Base-by-base conservation (phyloP, 78 protist genomes). In the Acrasis kona region DNA sequence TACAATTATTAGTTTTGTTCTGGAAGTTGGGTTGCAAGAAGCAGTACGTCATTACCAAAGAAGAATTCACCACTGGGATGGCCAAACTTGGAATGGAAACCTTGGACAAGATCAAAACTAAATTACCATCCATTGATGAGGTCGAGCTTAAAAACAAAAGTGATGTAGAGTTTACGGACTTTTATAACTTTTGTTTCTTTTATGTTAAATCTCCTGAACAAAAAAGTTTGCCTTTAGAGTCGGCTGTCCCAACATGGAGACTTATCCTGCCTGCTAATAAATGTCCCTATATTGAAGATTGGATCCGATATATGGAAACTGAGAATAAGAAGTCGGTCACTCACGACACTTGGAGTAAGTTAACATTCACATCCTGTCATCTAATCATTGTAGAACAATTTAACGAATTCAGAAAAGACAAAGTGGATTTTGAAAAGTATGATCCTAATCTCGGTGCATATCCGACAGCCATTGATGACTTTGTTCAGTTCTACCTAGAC, bases 391-490 rank as follows among this genome's bases (percentile, higher is more conserved):
- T n/a, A n/a, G n/a, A n/a, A n/a, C 61, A 50, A 50, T 50, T 50
- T 19, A n/a, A n/a, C 19, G 61, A 50, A 50, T 50, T 50, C 19
- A 50, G 34, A 50, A 50, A 50, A 50, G 61, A 50, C 19, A 50
- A 19, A n/a, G 19, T 19, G 19, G 19, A 50, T 50, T 50, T 19
- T 19, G 19, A 50, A n/a, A 19, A 50, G 19, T 50, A n/a, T 50
- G 61, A 50, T 50, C 61, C 61, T 50, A n/a, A n/a, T n/a, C n/a
- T n/a, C n/a, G 61, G 61, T 50, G 61, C 61, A n/a, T 50, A 50
- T 50, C 61, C 61, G 19, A 50, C 19, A n/a, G 19, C 61, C 19
- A 50, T 50, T 50, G 61, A 50, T n/a, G 61, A 50, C 19, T 50
- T 50, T 50, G 61, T 50, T 50, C 34, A 50, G 19, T 50, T 19